Base-by-base conservation (phyloP, 345 rosid genomes). In the Arabis hirsuta region DNA sequence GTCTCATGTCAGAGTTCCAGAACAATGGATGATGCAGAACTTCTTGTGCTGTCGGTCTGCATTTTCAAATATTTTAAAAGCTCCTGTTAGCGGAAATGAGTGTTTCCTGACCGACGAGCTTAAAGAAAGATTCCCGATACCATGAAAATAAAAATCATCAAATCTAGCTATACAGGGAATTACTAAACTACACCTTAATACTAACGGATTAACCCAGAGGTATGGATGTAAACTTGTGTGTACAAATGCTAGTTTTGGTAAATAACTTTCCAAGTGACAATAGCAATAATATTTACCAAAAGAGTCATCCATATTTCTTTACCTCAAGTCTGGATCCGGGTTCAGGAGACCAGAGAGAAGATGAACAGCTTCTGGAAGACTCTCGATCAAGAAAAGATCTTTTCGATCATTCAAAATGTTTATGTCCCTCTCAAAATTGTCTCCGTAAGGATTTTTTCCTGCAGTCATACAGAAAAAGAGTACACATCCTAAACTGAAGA, bases 401-500 rank as follows among this genome's bases (percentile, higher is more conserved):
- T 76, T 83, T 39, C 57, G 81, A 64, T 84, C 85, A 65, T 86
- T 87, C 47, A 84, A 81, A 65, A 89, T 81, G 67, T 89, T 89
- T 53, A 81, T 61, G 76, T 87, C 92, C 42, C 92, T 89, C 69
- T 89, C 96, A 44, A 79, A 76, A 65, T 64, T 83, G 65, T 87
- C 86, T 6, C 96, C 96, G 62, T 81, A 87, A 54, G 96, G 96
- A 70, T 89, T 90, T 45, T 76, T 82, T 29, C 96, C 92, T 7
- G 83, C 96, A 45, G 96, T 87, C 66, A 89, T 77, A 48, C 96
- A 86, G 82, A 82, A 89, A 71, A 83, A 89, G n/a, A 89, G 81
- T 63, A 87, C 84, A 77, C 96, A 89, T 7, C 96, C 96, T 76
- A 89, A 82, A 76, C 92, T 76, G 75, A 84, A 89, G 72, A 89